Evolutionary conservation across 2,329 filamentous ascomycete genomes (phyloP), one percentile per base, ranked within the genome.

Genomic region (Claviceps sp.): DNA sequence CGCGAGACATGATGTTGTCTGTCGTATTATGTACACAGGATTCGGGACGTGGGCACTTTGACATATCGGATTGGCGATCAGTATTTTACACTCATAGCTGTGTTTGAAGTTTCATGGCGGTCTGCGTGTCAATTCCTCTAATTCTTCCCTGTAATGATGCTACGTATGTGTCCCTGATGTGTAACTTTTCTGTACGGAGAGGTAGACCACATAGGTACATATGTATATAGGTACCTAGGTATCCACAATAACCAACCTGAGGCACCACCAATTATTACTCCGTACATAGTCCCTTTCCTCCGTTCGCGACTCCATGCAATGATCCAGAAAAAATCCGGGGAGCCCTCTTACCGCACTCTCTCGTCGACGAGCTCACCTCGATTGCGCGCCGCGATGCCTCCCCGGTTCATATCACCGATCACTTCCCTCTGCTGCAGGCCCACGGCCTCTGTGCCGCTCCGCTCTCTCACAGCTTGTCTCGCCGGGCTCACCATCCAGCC

Each of bases 401-500:
- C 64, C 47, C 63, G 63, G 58, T 60, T 68, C 41, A 54, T 62
- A 30, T 57, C 61, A 37, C 52, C 61, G 49, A 61, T 59, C 59
- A 58, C 57, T 7, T 54, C 59, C 2, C 41, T 60, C 53, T 67
- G 63, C 64, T 67, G 65, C 52, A 60, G 59, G 47, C 53, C 57
- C 16, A 52, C 58, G 5, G 47, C 51, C 43, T 59, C 60, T 20
- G 52, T 53, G 2, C 38, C 55, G 8, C 7, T 63, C 24, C 56
- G 52, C 30, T 69, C 71, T 4, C 62, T 79, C 52, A 65, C 69
- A 16, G 68, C 69, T 24, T 70, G 77, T 52, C 70, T 82, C 54
- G 70, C 73, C 49, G 70, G 72, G 26, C 72, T 82, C 52, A 73
- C 77, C 38, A 66, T 79, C 54, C 65, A 62, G 8, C 30, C 30